A percentile compares a stretch with the other conserved stretches of the same genome.
Conservation (phyloP, 2,329 filamentous ascomycete species). For the Pezicula carpinea region DNA sequence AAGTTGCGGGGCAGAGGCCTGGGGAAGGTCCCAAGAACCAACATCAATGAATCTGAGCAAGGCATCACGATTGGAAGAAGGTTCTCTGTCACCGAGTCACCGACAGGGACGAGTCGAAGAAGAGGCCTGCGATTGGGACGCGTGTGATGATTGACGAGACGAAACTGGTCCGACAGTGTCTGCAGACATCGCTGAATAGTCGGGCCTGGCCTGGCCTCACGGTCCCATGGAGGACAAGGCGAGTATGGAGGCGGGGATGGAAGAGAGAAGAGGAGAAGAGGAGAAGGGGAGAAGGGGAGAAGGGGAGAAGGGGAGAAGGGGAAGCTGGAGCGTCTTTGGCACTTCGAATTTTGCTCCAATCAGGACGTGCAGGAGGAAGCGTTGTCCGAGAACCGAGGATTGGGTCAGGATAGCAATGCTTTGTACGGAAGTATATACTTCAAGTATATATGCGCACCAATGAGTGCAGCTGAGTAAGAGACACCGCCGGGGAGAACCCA, state of each 20-base stretch:
- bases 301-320: background rate
- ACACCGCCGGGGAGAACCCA: no score
- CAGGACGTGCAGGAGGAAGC: background rate
- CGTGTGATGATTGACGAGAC: background rate
- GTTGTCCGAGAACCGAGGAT: no score
- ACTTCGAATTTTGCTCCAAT: background rate
- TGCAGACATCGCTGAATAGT: no score
- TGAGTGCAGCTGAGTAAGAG: background rate
- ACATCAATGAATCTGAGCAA: no score
- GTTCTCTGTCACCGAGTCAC: background rate
- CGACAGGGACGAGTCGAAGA: background rate
- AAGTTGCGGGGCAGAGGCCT: background rate
- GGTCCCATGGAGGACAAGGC: no score
- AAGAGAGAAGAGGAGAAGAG: no score
- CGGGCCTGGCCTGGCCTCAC: no score
- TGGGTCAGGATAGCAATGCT: no score
- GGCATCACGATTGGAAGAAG: background rate
- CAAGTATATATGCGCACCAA: conserved; percentile 19
- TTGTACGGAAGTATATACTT: no score
- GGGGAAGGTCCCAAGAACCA: background rate
- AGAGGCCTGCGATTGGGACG: background rate
- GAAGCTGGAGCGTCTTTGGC: background rate
- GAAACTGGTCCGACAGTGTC: no score
- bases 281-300: background rate
- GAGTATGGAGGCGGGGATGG: background rate